A percentile compares a stretch with the other conserved stretches of the same genome.
Conservation (phyloP, 1,139 yeast genomes). For the Kurtzmaniella quercitrusa region DNA sequence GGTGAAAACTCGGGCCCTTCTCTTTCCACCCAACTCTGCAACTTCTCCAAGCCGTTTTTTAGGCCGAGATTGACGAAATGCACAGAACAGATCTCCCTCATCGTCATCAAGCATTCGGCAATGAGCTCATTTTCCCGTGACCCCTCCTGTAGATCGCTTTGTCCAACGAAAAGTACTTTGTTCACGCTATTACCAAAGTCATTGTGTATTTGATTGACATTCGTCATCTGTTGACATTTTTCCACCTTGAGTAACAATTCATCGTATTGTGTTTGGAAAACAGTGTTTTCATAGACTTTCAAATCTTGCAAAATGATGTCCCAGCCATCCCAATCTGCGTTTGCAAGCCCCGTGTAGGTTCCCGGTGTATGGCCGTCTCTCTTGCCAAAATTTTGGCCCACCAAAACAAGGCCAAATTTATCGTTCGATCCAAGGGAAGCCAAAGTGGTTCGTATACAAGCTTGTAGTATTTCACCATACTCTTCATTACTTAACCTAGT, state of each 20-base stretch:
- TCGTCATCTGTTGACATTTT: not conserved
- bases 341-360: conserved; percentile 52
- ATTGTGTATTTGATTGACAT: not conserved
- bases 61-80: not conserved
- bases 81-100: not conserved
- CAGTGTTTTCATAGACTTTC: conserved; percentile 15
- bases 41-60: not conserved
- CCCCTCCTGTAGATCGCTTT: not conserved
- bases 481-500: not conserved
- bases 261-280: not conserved
- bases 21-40: not conserved
- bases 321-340: conserved; percentile 59
- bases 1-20: too few relatives aligned
- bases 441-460: not conserved
- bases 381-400: conserved; percentile 31
- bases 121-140: not conserved
- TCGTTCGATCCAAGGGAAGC: conserved; percentile 36
- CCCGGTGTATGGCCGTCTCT: conserved; percentile 25
- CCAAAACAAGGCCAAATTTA: conserved; percentile 49
- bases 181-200: not conserved
- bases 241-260: not conserved
- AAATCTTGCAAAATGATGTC: conserved; percentile 39
- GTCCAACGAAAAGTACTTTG: not conserved
- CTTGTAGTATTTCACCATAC: not conserved
- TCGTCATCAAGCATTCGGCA: not conserved